Evolutionary conservation across 1,139 yeast genomes (phyloP), one percentile per base, ranked within the genome.

Genomic region (Geotrichum candidum): DNA sequence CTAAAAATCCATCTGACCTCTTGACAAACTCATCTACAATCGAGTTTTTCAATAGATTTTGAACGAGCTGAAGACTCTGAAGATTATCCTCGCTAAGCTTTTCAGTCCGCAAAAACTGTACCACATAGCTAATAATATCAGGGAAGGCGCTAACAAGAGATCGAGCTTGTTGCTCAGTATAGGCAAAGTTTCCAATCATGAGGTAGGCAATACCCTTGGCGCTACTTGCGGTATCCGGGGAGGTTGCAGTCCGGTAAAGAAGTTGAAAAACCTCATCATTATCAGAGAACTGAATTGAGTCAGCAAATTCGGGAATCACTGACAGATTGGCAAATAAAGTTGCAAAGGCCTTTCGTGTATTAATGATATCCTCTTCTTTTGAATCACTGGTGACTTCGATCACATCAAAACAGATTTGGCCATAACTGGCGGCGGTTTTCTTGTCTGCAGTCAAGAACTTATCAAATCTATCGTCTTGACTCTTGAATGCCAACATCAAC

Each of bases 201-300:
- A 54, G 13, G 63, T 63, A 4, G 63, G 54, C 35, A 62, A 64
- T 58, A 64, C 60, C 41, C 65, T 62, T 50, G 61, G 61, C 15
- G 55, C 48, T 33, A 38, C 23, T 54, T 58, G 38, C n/a, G 52
- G 6, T 61, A 51, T 46, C 51, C 52, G 23, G 1, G 22, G 23
- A n/a, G 9, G 48, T 18, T 54, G 31, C 6, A 57, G 33, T 46
- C 53, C 54, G 41, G 33, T 29, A 25, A 59, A 46, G 45, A 10
- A 59, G 31, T 10, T 35, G 50, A 27, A 62, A 58, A 3, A 61
- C 59, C n/a, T 59, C 64, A 33, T 66, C 64, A 1, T 51, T 57
- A 9, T 27, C 27, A 25, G 61, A 62, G 7, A 60, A 41, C n/a
- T 52, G 55, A 1, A 68, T 53, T 22, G 58, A 56, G 31, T 57